Evolutionary conservation across 2,329 filamentous ascomycete species (phyloP), one percentile per base, ranked within the genome.

Genomic region (Colletotrichum caudatum): DNA sequence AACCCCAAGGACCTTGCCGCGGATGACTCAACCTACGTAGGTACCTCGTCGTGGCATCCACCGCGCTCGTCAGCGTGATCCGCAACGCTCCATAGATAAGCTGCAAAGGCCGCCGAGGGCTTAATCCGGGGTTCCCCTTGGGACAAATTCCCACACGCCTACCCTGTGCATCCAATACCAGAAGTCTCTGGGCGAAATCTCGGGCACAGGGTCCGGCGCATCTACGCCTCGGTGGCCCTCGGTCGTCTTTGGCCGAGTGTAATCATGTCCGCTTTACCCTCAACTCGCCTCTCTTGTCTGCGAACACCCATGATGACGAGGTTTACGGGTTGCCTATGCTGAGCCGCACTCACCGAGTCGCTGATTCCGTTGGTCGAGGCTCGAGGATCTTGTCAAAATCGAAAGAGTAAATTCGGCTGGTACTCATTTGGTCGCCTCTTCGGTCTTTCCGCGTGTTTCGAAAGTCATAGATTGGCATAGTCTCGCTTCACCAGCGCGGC

Each of bases 21-120:
- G 53, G 50, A 69, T 64, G 69, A 69, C 54, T 69, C 69, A 57
- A 72, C 69, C 35, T 60, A 72, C 64, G 41, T 60, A 72, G 60
- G 41, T 60, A 50, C 46, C 54, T 48, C 65, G 60, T 64, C 69
- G 69, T 61, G 53, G 69, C 69, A 69, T 72, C 65, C 69, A 69
- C 65, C 69, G 65, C 59, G 59, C 65, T 71, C 65, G 59, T 41
- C 65, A 69, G 69, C 54, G 41, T 71, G 68, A 71, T 68, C 51
- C 44, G 51, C 68, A 56, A 37, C 20, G 6, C 29, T 9, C 26
- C 51, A 46, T 61, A 71, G 69, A 71, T 71, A 71, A 71, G 64
- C 66, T 61, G 66, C 44, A 12, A 57, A 65, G 44, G 60, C 50
- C 64, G 64, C 58, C 44, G 16, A 56, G 53, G 20, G 46, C 64